A percentile compares a stretch with the other conserved stretches of the same genome.
These are phyloP conservation scores for Lentinula aciculospora DNA, from an alignment of 768 basidiomycete genomes.

Conservation along the genomic window DNA sequence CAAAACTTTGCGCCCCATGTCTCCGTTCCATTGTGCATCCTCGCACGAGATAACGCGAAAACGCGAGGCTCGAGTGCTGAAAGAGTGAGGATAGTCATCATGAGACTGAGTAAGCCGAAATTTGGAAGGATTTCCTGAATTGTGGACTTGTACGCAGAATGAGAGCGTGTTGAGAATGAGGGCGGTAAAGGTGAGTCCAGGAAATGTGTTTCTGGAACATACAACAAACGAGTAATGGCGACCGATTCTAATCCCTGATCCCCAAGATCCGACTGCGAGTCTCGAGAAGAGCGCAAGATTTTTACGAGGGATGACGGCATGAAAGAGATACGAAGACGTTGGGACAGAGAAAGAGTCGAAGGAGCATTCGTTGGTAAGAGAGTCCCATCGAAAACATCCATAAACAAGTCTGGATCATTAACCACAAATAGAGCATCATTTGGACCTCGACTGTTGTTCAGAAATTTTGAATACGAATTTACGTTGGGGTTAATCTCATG, in stretches of 20 bases:
- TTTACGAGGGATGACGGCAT: slow-evolving; percentile 3
- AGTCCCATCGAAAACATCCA: slow-evolving; percentile 21
- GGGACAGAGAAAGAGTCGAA: slow-evolving; percentile 1
- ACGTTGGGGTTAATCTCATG: slow-evolving; percentile 35
- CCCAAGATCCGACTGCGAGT: neutral
- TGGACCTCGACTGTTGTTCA: neutral
- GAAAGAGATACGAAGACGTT: neutral
- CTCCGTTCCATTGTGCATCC: slow-evolving; percentile 46
- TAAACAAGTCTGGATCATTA: slow-evolving; percentile 31
- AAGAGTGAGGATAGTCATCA: slow-evolving; percentile 22
- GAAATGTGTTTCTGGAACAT: slow-evolving; percentile 1
- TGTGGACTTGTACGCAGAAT: neutral
- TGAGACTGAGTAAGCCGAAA: slow-evolving; percentile 18
- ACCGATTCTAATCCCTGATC: neutral
- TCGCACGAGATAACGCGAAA: slow-evolving; percentile 32
- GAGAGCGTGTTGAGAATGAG: neutral
- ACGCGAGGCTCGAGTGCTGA: slow-evolving; percentile 32
- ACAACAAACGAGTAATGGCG: neutral
- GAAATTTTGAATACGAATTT: slow-evolving; percentile 21
- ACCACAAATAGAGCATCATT: slow-evolving; percentile 30
- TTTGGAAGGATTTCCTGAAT: slow-evolving; percentile 5
- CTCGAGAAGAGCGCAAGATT: neutral
- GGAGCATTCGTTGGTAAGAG: neutral
- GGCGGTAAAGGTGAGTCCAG: neutral
- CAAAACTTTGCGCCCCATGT: slow-evolving; percentile 34